Evolutionary conservation across 345 rosid genomes (phyloP).

Genomic region (Limnanthes douglasii): DNA sequence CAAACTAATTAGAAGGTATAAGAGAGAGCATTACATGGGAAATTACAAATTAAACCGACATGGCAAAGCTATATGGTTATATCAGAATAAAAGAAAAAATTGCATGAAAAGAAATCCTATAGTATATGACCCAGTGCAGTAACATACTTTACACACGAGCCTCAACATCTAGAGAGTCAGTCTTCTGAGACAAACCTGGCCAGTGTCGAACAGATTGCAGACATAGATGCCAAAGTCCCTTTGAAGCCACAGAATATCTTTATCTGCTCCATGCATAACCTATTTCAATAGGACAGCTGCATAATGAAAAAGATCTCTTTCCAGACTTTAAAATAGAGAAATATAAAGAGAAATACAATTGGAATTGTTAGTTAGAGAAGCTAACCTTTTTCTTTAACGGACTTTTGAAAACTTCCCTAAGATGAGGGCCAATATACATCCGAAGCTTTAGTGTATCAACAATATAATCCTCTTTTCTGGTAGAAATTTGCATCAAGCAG

Average conservation of each 20-base stretch:
- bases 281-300: conserved; percentile 20
- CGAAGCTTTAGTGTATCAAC: conserved; percentile 83
- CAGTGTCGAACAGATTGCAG: conserved; percentile 94
- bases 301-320: conserved; percentile 9
- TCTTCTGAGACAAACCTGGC: conserved; percentile 46
- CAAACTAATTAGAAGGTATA: no score
- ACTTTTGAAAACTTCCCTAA: conserved; percentile 84
- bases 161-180: neutral
- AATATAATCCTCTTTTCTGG: conserved; percentile 78
- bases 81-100: neutral
- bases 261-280: conserved; percentile 99
- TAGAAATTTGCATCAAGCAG: conserved; percentile 95
- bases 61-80: neutral
- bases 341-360: no score
- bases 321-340: neutral
- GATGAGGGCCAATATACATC: conserved; percentile 65
- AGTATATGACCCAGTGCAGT: no score
- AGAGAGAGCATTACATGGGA: no score
- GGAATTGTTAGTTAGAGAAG: no score
- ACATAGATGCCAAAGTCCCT: conserved; percentile 92
- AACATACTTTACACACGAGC: neutral
- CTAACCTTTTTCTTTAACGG: conserved; percentile 81
- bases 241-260: conserved; percentile 90
- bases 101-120: conserved; percentile 1
- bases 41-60: neutral